Evolutionary conservation across 306 rosid species (phyloP), one percentile per base, ranked within the genome.

Genomic region (Sindora glabra): DNA sequence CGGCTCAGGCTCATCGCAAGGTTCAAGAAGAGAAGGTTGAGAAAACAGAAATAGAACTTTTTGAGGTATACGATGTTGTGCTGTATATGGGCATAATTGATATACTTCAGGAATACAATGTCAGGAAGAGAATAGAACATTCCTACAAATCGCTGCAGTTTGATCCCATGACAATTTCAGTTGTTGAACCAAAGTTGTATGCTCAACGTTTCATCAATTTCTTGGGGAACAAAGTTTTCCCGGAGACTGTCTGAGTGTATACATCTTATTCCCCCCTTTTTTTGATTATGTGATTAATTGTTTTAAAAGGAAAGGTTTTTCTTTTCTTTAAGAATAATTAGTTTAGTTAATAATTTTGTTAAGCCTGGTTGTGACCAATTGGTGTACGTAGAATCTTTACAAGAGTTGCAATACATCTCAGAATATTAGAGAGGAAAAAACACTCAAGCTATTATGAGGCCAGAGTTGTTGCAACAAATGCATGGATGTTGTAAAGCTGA

Each of bases 81-180:
- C 86, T 92, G 17, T 92, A 80, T 56, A 81, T 92, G 94, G 96
- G 99, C 22, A 82, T 92, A 72, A 92, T 92, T 49, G 99, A 92
- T 67, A 86, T 89, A 71, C 60, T 92, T 74, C 99, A 92, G 63
- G 90, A 80, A 25, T 92, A 88, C 81, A 86, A 73, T 58, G 14
- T 64, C 49, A 78, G 46, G 48, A 92, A 92, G 90, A 89, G 82
- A 76, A 41, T 89, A 10, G 99, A 92, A 73, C 85, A 86, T 61
- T 61, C 76, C 1, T 82, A 37, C 77, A 92, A 92, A 69, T 81
- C 99, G 0, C 16, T 74, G 49, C 71, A 44, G 26, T 65, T 48
- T 46, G 82, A 89, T 32, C 90, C 96, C 30, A 18, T 36, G 50
- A 12, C 86, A 8, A 73, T 92, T 56, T 92, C 99, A 29, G 95